These are phyloP conservation scores for Echria macrotheca DNA, from an alignment of 495 filamentous ascomycete genomes.

Conservation along the genomic window DNA sequence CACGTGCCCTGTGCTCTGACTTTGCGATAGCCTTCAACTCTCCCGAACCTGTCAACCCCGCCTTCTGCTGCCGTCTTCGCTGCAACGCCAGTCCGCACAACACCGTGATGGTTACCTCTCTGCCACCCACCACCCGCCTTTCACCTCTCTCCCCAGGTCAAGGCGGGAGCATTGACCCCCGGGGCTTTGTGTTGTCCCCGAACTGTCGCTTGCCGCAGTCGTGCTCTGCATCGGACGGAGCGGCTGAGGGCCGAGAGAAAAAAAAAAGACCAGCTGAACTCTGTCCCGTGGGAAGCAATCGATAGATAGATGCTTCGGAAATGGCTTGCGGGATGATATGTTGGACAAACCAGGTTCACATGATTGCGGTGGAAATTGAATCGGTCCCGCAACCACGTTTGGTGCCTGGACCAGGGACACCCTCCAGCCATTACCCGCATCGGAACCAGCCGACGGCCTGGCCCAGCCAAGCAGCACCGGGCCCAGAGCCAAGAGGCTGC, in stretches of 20 bases:
- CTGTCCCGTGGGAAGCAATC: too few relatives aligned
- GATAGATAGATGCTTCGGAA: too few relatives aligned
- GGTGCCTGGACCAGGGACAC: constrained; percentile 1
- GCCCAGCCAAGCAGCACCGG: not conserved
- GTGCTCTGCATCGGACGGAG: too few relatives aligned
- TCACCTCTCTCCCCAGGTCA: not conserved
- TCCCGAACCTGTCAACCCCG: not conserved
- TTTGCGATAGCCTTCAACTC: not conserved
- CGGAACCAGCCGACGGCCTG: constrained; percentile 2
- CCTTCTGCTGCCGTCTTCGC: not conserved
- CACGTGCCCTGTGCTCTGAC: constrained; percentile 2
- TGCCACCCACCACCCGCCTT: not conserved
- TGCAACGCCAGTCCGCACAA: not conserved
- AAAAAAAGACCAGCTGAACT: not conserved
- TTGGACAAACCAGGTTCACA: not conserved
- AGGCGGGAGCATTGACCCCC: constrained; percentile 7
- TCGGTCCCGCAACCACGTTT: not conserved
- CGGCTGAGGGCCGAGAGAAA: not conserved
- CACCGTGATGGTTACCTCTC: constrained; percentile 1
- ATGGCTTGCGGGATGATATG: not conserved
- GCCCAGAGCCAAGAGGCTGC: not conserved
- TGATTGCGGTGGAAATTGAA: constrained; percentile 2
- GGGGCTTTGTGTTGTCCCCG: too few relatives aligned
- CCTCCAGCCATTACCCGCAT: not conserved
- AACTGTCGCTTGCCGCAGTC: not conserved